A percentile compares a stretch with the other conserved stretches of the same genome.
Evolutionary conservation across 2,329 filamentous ascomycete species (phyloP).

Genomic region (Nectriaceae sp.): DNA sequence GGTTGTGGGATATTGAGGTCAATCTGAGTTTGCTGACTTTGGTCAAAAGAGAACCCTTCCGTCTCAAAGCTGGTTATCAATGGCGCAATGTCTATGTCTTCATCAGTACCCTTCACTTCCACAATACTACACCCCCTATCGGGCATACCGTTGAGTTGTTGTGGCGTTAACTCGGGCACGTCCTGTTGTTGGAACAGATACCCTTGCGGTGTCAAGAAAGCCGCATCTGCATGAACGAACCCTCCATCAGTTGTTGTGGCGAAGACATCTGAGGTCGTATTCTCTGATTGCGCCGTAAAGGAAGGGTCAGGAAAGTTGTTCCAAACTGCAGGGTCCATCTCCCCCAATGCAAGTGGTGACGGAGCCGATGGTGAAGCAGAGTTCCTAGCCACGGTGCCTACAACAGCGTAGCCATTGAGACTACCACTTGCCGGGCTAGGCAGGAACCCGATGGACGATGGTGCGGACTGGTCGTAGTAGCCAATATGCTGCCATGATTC

Average conservation of each 20-base stretch:
- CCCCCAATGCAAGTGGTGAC: conserved; percentile 44
- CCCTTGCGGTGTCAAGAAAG: conserved; percentile 41
- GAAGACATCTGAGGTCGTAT: conserved; percentile 29
- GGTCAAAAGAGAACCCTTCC: conserved; percentile 31
- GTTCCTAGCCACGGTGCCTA: conserved; percentile 36
- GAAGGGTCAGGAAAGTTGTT: conserved; percentile 30
- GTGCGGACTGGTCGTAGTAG: conserved; percentile 35
- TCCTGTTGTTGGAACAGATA: conserved; percentile 41
- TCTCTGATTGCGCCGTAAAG: conserved; percentile 20
- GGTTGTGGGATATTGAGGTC: conserved; percentile 39
- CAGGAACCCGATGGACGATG: conserved; percentile 46
- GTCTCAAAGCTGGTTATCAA: conserved; percentile 35
- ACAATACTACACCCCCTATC: conserved; percentile 7
- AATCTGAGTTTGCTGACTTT: conserved; percentile 30
- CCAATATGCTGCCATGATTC: conserved; percentile 49
- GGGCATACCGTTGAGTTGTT: conserved; percentile 28
- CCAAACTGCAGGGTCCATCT: conserved; percentile 40
- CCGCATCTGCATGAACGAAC: conserved; percentile 31
- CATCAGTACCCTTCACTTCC: conserved; percentile 20
- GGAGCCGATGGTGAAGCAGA: conserved; percentile 23
- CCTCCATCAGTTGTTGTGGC: conserved; percentile 32
- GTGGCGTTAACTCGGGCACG: conserved; percentile 21
- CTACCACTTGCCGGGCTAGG: conserved; percentile 54
- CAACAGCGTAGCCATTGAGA: conserved; percentile 51
- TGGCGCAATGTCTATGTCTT: conserved; percentile 30